Evolutionary conservation across 306 rosid genomes (phyloP), one percentile per base, ranked within the genome.

Genomic region (Dryas octopetala): DNA sequence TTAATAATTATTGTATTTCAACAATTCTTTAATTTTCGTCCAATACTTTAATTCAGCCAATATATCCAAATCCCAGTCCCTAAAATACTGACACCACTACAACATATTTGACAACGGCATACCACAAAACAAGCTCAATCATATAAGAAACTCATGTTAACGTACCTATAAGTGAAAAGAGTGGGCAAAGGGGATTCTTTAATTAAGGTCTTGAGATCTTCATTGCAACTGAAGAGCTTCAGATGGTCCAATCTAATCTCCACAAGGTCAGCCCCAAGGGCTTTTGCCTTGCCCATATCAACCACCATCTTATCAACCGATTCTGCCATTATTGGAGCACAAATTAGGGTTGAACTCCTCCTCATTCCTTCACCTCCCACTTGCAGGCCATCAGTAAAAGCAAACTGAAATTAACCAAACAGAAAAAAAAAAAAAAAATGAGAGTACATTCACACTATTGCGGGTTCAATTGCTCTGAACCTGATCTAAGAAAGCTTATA

Each of bases 161-260:
- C 53, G 16, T 67, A 88, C 96, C 93, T 90, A 60, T 86, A 88
- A 50, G 96, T 90, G 83, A 88, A 74, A 44, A 90, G 44, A 1
- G 80, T 78, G 7, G 96, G 90, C 86, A 90, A 70, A 19, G 90
- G 84, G 65, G 79, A 74, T 48, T 68, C 80, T 70, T 81, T 72
- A 60, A 88, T 78, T 9, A 90, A 76, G 58, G 78, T 49, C 70
- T 74, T 81, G 44, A 90, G 82, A 71, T 88, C 88, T n/a, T 80
- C 75, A 38, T 9, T 28, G 43, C 83, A 84, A 74, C 81, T 43
- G 79, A 88, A 88, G 76, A 6, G 76, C 81, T 88, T 85, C 82
- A 90, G 75, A 67, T 78, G 75, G 80, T 88, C 93, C 77, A 90
- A 83, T 74, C 96, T 85, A 68, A 90, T 78, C 86, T 90, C 96